Base-by-base conservation (phyloP, 495 filamentous ascomycete species). In the Aspergillus nanangensis region DNA sequence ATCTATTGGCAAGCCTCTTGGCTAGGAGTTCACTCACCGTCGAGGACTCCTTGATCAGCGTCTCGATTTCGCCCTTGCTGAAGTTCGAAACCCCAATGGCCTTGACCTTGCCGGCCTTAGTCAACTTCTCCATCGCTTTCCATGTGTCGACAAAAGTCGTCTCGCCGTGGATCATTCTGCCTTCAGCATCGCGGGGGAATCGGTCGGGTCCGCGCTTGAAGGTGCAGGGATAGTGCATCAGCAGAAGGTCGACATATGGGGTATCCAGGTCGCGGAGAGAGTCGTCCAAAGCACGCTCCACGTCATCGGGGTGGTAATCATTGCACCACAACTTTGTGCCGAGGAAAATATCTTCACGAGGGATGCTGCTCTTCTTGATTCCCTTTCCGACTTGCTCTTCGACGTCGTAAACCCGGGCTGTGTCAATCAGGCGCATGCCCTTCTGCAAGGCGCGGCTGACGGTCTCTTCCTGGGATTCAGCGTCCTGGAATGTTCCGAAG, bases 21-120 rank as follows among this genome's bases (percentile, higher is more conserved):
- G n/a, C 27, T 3, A 15, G n/a, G 8, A 15, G 15, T 27, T 3
- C 9, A 39, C 39, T 31, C 13, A 79, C 74, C 20, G 81, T 70
- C 5, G 54, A 64, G 24, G 68, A 61, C 14, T 84, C 72, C 45
- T 77, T 70, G 17, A 90, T 41, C 13, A 90, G 54, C 41, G 70
- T 69, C 67, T 88, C 80, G 40, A 88, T 61, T 52, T 90, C 81
- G 13, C 64, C 68, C 47, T 79, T 71, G 8, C 71, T 79, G 65
- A 89, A 88, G 66, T 90, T 92, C 52, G 82, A 86, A 13, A 92
- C 77, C 3, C 87, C 87, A 55, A 93, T 87, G 5, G 70, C 79
- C 48, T 62, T 75, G 22, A 70, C 61, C 55, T 81, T 82, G 22
- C 80, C 79, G 11, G 69, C 66, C 37, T 67, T 59, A 2, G 70